These are phyloP conservation scores for Komagataella kurtzmanii DNA, from an alignment of 805 yeast genomes.

Conservation along the genomic window DNA sequence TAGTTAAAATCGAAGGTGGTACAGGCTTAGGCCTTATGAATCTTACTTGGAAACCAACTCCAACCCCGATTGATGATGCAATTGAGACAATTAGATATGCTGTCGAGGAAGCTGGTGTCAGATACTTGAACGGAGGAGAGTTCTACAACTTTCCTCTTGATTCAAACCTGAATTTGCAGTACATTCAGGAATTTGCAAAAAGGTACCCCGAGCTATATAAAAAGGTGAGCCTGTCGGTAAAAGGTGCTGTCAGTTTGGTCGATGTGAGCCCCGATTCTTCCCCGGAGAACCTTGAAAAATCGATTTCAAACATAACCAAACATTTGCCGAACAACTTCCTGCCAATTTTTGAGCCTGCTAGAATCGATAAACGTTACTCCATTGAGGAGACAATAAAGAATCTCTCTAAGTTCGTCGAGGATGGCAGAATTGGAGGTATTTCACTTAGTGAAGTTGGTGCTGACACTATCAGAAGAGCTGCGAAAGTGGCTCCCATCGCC, in stretches of 20 bases:
- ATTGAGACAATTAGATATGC: constrained; percentile 41
- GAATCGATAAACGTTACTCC: constrained; percentile 46
- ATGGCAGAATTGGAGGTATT: constrained; percentile 55
- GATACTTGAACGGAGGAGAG: constrained; percentile 61
- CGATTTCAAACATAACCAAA: constrained; percentile 31
- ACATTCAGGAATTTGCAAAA: constrained; percentile 43
- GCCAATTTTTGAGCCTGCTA: constrained; percentile 60
- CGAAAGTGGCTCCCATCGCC: constrained; percentile 39
- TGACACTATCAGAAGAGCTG: constrained; percentile 46
- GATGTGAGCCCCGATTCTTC: constrained; percentile 34
- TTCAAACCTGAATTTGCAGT: constrained; percentile 35
- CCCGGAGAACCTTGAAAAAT: constrained; percentile 27
- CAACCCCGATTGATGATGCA: constrained; percentile 39
- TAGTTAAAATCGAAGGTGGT: constrained; percentile 12
- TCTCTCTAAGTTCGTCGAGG: constrained; percentile 43
- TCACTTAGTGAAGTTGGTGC: constrained; percentile 66
- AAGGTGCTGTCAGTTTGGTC: constrained; percentile 40
- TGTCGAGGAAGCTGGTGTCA: constrained; percentile 26
- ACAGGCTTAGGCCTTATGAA: constrained; percentile 77
- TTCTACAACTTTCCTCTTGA: constrained; percentile 48
- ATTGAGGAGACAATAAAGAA: constrained; percentile 45
- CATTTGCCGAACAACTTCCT: constrained; percentile 24
- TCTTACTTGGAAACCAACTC: constrained; percentile 54
- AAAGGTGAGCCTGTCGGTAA: constrained; percentile 48
- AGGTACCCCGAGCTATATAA: constrained; percentile 40